Percentiles rank a stretch among this genome's conserved stretches.
Conservation (phyloP, 1,284 basidiomycete genomes). For the Melampsora americana region DNA sequence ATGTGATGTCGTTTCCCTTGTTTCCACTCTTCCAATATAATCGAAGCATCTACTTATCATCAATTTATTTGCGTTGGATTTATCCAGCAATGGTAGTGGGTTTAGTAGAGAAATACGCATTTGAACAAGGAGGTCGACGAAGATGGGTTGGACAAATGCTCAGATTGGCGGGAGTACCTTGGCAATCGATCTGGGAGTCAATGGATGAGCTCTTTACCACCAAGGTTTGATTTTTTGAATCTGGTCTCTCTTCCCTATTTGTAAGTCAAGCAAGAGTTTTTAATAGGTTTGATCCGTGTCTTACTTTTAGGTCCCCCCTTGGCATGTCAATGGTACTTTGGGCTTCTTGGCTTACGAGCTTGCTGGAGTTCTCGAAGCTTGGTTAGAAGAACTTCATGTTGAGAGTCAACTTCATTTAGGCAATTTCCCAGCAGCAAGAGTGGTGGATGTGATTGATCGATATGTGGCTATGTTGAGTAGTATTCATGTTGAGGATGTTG, state of each 20-base stretch:
- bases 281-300: neutral
- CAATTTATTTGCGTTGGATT: neutral
- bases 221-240: slow-evolving; percentile 60
- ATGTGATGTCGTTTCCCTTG: slow-evolving; percentile 51
- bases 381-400: slow-evolving; percentile 24
- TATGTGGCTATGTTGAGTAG: slow-evolving; percentile 26
- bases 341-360: slow-evolving; percentile 28
- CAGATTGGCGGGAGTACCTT: slow-evolving; percentile 71
- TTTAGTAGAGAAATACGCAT: slow-evolving; percentile 67
- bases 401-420: slow-evolving; percentile 14
- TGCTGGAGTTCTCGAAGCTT: slow-evolving; percentile 20
- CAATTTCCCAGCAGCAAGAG: slow-evolving; percentile 31
- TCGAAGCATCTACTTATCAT: slow-evolving; percentile 13
- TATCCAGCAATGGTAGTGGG: slow-evolving; percentile 65
- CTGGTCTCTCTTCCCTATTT: neutral
- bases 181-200: slow-evolving; percentile 74
- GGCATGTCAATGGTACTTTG: slow-evolving; percentile 37
- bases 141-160: slow-evolving; percentile 78
- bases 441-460: slow-evolving; percentile 38
- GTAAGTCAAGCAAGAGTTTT: neutral
- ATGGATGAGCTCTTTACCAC: slow-evolving; percentile 82
- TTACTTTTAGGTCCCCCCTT: slow-evolving; percentile 38
- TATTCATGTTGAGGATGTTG: neutral
- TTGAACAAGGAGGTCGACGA: slow-evolving; percentile 64
- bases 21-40: slow-evolving; percentile 16